A percentile compares a stretch with the other conserved stretches of the same genome.
Conservation (phyloP, 2,329 filamentous ascomycete genomes). For the Neonectria magnoliae region DNA sequence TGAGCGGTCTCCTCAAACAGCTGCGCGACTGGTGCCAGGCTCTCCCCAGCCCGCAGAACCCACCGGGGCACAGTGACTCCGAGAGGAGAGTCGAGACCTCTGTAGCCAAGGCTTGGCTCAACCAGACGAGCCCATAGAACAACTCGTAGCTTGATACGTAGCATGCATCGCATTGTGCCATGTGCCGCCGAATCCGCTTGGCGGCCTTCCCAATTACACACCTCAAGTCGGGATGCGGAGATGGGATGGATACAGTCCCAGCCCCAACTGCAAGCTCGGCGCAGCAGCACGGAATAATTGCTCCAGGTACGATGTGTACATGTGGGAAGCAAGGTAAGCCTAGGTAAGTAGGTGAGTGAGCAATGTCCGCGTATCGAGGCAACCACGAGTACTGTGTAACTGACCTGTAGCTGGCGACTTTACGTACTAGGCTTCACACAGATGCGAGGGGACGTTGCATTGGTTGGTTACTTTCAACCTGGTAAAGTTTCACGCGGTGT, state of each 20-base stretch:
- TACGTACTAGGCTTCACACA: background rate
- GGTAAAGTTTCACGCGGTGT: background rate
- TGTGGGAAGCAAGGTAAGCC: background rate
- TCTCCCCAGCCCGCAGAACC: slow-evolving; percentile 25
- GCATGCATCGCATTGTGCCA: slow-evolving; percentile 27
- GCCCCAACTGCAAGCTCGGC: background rate
- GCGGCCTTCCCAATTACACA: slow-evolving; percentile 24
- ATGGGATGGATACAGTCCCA: background rate
- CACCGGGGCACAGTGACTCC: slow-evolving; percentile 27
- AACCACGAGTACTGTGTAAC: background rate
- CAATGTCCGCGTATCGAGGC: background rate
- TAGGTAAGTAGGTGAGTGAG: background rate
- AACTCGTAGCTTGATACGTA: slow-evolving; percentile 17
- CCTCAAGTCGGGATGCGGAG: slow-evolving; percentile 16
- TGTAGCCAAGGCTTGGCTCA: slow-evolving; percentile 43
- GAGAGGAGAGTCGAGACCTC: slow-evolving; percentile 39
- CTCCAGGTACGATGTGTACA: background rate
- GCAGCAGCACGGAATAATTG: background rate
- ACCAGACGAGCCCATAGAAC: slow-evolving; percentile 29
- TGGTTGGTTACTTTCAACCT: background rate
- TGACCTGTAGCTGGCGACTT: background rate
- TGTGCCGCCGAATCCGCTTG: slow-evolving; percentile 36
- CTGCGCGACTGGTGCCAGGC: slow-evolving; percentile 3
- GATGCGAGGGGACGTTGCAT: background rate
- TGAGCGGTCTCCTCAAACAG: slow-evolving; percentile 7